Base-by-base conservation (phyloP, 345 rosid species). In the Acer negundo region DNA sequence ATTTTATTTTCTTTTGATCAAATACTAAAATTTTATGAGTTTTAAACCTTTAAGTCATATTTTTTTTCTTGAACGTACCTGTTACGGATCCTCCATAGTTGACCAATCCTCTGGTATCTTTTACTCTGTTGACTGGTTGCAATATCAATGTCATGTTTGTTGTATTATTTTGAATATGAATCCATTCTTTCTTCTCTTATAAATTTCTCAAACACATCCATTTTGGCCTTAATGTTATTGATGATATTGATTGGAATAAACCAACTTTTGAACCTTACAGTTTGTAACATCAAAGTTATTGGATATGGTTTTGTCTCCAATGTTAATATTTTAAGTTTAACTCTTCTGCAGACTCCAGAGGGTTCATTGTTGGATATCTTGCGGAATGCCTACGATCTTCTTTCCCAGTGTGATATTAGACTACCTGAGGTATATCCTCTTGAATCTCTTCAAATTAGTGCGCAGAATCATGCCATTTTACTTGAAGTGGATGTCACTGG, bases 301-400 rank as follows among this genome's bases (percentile, higher is more conserved):
- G 16, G 15, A 28, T 53, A 19, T 24, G 15, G 53, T 80, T 66
- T 46, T 79, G 69, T 62, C 65, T 79, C 64, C 8, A 3, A 31
- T 31, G 55, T n/a, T 69, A 74, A 73, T 75, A 20, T 78, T 53
- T 49, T 61, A 46, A 47, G 15, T 3, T 67, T 79, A 28, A 46
- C 13, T 78, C 70, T 55, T 76, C 15, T 85, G 87, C 93, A 95
- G 99, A 95, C 98, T 78, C 97, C 97, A 15, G 99, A 93, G 71
- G 99, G 99, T 82, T 84, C 99, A 69, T 66, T 93, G 79, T 77
- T 95, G 79, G 98, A 95, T 90, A 89, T 90, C 76, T 80, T 90
- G 73, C 85, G 99, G 68, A 95, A 95, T 89, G 92, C 97, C 68
- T 86, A 87, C 67, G 99, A 95, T 82, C 83, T 95, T 86, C 94